These are phyloP conservation scores for Dysphania ambrosioides DNA, from an alignment of 148 eudicot species.

Conservation along the genomic window DNA sequence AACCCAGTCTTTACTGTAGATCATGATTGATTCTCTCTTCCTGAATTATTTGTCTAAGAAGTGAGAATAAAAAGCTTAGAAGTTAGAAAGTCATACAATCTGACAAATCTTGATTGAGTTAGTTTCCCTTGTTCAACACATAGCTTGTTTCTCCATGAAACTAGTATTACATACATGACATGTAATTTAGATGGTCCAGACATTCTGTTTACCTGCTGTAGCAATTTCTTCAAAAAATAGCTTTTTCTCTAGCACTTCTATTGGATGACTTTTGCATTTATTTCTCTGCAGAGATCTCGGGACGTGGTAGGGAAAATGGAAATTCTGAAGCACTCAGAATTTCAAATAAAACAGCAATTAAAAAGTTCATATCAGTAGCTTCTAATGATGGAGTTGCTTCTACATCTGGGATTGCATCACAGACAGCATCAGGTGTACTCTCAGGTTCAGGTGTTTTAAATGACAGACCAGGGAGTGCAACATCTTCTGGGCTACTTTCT, in stretches of 20 bases:
- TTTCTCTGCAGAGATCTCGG: slow-evolving; percentile 66
- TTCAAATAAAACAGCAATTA: slow-evolving; percentile 49
- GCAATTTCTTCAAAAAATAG: slow-evolving; percentile 2
- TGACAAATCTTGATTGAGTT: background rate
- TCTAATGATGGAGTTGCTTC: slow-evolving; percentile 72
- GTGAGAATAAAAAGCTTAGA: background rate
- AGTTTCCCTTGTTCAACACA: background rate
- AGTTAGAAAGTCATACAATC: background rate
- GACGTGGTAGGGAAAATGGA: slow-evolving; percentile 74
- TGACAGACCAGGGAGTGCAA: slow-evolving; percentile 94
- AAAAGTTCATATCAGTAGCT: slow-evolving; percentile 47
- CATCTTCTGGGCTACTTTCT: slow-evolving; percentile 88
- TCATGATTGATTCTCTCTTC: background rate
- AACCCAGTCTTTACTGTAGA: background rate
- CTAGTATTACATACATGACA: background rate
- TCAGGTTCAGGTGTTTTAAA: slow-evolving; percentile 95
- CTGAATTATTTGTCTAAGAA: background rate
- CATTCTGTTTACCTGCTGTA: background rate
- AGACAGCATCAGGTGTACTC: slow-evolving; percentile 87
- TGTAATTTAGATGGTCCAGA: too few species aligned
- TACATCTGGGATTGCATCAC: slow-evolving; percentile 78
- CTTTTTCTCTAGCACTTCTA: background rate
- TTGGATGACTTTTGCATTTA: slow-evolving; percentile 14
- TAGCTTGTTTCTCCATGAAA: background rate
- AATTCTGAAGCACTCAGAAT: slow-evolving; percentile 56